Base-by-base conservation (phyloP, 2,329 filamentous ascomycete genomes). In the Didymella pinodella region DNA sequence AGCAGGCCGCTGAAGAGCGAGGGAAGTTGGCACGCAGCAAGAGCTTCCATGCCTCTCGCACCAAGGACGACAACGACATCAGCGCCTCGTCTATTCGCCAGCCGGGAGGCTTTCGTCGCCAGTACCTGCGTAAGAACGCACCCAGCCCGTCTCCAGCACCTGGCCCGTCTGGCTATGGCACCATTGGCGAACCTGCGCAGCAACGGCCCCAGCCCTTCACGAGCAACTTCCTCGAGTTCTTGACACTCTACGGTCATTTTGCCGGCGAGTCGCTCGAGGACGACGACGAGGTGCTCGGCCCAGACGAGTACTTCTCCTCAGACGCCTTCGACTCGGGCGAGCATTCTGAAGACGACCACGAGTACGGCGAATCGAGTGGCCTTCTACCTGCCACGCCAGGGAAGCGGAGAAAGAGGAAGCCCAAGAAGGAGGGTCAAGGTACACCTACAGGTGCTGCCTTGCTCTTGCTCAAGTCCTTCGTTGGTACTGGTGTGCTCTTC, bases 261-360 rank as follows among this genome's bases (percentile, higher is more conserved):
- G 95, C 95, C 2, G 95, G 95, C 78, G 95, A 99, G 78, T 91
- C 97, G 74, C 85, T 99, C 12, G 93, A 97, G 75, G 95, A 99
- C 77, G 95, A 98, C 68, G 95, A 98, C 68, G 94, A 98, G 76
- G 91, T 88, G 1, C 82, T 97, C 14, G 87, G 85, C 5, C 92
- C 92, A 1, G 90, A 96, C 75, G 94, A 97, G 73, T 97, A 97
- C 77, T 97, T 97, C 75, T 90, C 89, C 7, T 93, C 92, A 0
- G 91, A 91, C 66, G 83, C 87, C 22, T 88, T 88, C 59, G 86
- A 88, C 28, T 79, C 80, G 47, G 79, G 76, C 62, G 81, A 83
- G 40, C 79, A 85, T 54, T 78, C 78, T 61, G 85, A 86, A 43
- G 70, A 72, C 29, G 87, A 90, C 40, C 82, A 86, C 63, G 90